Base-by-base conservation (phyloP, 75 land plant genomes). In the Sequoia sempervirens region DNA sequence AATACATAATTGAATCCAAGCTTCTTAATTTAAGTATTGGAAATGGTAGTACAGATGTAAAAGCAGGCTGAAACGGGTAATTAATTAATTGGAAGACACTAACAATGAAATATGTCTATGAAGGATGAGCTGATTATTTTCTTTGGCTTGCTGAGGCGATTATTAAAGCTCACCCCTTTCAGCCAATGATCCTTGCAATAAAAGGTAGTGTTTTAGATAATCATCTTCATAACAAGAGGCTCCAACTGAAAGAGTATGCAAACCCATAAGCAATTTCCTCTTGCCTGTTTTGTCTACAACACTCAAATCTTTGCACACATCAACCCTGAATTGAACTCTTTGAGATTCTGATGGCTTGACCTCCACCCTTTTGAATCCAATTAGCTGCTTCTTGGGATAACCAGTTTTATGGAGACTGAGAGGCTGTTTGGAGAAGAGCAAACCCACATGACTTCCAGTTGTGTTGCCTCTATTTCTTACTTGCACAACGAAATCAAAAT, bases 281-380 rank as follows among this genome's bases (percentile, higher is more conserved):
- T 86, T 81, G 20, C 97, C 97, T 28, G 87, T 82, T 1, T n/a
- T 17, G 61, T 91, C 93, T 2, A 90, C 96, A 7, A 90, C 74
- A 64, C 92, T 90, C 79, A 95, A 80, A 83, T 95, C 91, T 66
- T 88, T 89, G 86, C 97, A 95, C 52, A 84, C 94, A 68, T 92
- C 82, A 12, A 95, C 47, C 1, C 83, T 75, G 70, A 94, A 36
- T 17, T 34, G 40, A 28, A 92, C 91, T 26, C 88, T 80, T 23
- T 82, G 74, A 81, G 34, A 66, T 1, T 86, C 64, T 4, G 82
- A 84, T 13, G 94, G 82, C 54, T 64, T 56, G 32, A 94, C 76
- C 52, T 87, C 90, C 54, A 94, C 93, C 78, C 91, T 92, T 75
- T 91, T 80, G 73, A 91, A 95, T 5, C 82, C 88, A 73, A 95